Evolutionary conservation across 1,284 basidiomycete species (phyloP), one percentile per base, ranked within the genome.

Genomic region (Chalciporus sp.): DNA sequence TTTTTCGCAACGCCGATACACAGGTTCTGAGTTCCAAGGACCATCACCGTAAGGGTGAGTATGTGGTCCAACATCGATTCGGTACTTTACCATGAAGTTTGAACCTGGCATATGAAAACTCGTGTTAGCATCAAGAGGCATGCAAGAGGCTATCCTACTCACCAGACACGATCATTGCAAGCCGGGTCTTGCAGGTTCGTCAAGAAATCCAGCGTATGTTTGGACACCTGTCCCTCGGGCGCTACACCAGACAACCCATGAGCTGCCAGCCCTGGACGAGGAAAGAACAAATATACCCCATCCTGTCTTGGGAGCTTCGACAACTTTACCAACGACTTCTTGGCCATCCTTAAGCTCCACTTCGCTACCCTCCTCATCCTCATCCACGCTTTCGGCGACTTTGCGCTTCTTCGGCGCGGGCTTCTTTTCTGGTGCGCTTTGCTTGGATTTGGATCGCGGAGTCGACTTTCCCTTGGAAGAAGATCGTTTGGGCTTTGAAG

Each of bases 131-230:
- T 19, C 33, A 26, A 42, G 27, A 35, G 26, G 23, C 28, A 19
- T 1, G 16, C n/a, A 20, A 26, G 14, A 26, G 5, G 12, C 17
- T 6, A 12, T 12, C 16, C 8, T 40, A 17, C 62, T 57, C 47
- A 90, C 94, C 94, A 97, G 67, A 92, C 84, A 14, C 94, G 81
- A 64, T 96, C 92, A 58, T 97, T 97, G 61, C 83, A 86, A 47
- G 82, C 78, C 1, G 91, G 90, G 58, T 92, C 83, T 63, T 80
- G 78, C 43, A 97, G 74, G 44, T 88, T 77, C 7, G 65, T 71
- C 55, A 96, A 72, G 67, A 96, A 96, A 63, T 90, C 74, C 29
- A 97, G 69, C 1, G 90, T 92, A 63, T 95, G 94, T 60, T 84
- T 76, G 2, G 93, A 95, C 65, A 97, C 86, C 65, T 87, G 85